These are phyloP conservation scores for Syzygium aromaticum DNA, from an alignment of 345 rosid species.

Conservation along the genomic window DNA sequence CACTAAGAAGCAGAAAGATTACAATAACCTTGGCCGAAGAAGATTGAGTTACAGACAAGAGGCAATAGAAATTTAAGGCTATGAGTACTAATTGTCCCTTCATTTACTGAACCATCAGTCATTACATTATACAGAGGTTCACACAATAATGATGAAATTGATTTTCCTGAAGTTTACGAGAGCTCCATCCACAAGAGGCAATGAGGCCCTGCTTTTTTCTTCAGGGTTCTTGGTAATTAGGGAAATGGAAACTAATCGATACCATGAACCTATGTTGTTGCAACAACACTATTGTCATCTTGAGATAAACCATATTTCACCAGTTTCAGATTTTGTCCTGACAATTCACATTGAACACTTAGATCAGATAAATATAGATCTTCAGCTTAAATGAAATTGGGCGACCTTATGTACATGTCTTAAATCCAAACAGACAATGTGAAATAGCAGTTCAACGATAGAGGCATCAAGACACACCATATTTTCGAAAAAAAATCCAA, in stretches of 20 bases:
- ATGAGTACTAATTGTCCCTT: conserved; percentile 17
- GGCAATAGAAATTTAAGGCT: not conserved
- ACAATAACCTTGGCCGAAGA: not conserved
- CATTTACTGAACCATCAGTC: conserved; percentile 47
- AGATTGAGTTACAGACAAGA: not conserved
- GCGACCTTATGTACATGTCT: not conserved
- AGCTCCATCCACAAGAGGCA: conserved; percentile 5
- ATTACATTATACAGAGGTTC: conserved; percentile 10
- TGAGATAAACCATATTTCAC: not conserved
- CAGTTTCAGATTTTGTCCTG: not conserved
- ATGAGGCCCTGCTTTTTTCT: conserved; percentile 17
- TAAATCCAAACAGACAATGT: not conserved
- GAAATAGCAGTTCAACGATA: not conserved
- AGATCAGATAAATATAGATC: not conserved
- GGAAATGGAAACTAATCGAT: not conserved
- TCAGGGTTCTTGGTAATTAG: conserved; percentile 12
- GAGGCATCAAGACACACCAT: not conserved
- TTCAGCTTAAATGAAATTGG: not conserved
- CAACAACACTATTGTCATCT: not conserved
- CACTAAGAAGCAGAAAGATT: not conserved
- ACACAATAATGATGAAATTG: conserved; percentile 12
- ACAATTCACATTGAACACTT: not conserved
- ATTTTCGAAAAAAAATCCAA: not conserved
- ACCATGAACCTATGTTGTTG: not conserved
- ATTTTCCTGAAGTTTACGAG: conserved; percentile 11